phyloP scores from a whole-genome alignment of 768 basidiomycete species.

The Boletus sp. region DNA sequence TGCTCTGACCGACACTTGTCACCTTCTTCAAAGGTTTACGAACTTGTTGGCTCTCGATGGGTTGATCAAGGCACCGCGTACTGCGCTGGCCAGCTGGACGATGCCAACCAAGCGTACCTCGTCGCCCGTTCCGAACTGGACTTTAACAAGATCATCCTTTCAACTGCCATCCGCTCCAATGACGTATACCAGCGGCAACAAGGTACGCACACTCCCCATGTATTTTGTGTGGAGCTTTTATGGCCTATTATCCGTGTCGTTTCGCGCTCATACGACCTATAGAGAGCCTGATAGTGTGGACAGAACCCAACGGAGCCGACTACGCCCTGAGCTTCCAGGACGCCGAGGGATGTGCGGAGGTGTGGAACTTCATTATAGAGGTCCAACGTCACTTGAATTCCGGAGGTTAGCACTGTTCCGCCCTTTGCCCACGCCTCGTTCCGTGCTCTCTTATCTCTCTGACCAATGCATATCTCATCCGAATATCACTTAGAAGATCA shows the following conservation, averaged over 20 bases:
- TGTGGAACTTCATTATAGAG: conserved; percentile 95
- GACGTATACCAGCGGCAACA: conserved; percentile 88
- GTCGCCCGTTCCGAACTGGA: conserved; percentile 81
- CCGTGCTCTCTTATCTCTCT: conserved; percentile 12
- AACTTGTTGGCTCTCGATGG: conserved; percentile 89
- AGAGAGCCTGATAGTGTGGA: conserved; percentile 99
- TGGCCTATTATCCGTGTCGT: conserved; percentile 3
- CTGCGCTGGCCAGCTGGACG: conserved; percentile 85
- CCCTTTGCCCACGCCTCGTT: conserved; percentile 19
- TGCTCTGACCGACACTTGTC: conserved; percentile 29
- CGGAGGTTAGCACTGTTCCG: conserved; percentile 44
- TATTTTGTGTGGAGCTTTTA: not conserved
- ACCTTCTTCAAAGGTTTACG: conserved; percentile 71
- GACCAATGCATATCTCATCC: conserved; percentile 14
- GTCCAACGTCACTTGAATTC: conserved; percentile 81
- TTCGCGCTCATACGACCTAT: conserved; percentile 18
- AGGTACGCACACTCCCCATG: conserved; percentile 46
- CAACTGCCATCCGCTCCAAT: conserved; percentile 74
- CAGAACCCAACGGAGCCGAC: conserved; percentile 90
- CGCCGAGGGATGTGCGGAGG: conserved; percentile 89
- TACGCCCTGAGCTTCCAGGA: conserved; percentile 98
- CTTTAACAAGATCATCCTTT: conserved; percentile 68
- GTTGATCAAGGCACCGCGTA: conserved; percentile 96
- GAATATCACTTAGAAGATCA: conserved; percentile 41
- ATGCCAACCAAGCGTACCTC: conserved; percentile 72